A percentile compares a stretch with the other conserved stretches of the same genome.
Conservation (phyloP, 1,139 yeast genomes). For the Magnusiomyces tetraspermus region DNA sequence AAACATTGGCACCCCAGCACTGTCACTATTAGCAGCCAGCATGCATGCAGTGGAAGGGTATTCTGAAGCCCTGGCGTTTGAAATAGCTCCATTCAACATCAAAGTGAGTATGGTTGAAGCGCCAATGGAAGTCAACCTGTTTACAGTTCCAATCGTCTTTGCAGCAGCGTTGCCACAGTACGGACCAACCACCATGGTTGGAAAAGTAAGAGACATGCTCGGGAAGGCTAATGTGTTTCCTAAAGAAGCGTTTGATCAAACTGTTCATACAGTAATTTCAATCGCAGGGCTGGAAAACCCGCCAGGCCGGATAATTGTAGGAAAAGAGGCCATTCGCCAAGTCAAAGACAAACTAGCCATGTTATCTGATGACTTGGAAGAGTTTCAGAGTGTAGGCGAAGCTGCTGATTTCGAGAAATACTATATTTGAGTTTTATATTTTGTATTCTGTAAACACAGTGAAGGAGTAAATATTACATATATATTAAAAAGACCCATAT, state of each 20-base stretch:
- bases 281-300: conserved; percentile 31
- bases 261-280: conserved; percentile 23
- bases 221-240: conserved; percentile 22
- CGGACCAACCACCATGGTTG: conserved; percentile 16
- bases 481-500: not conserved
- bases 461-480: no score
- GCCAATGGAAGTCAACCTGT: conserved; percentile 25
- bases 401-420: conserved; percentile 18
- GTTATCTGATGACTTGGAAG: conserved; percentile 30
- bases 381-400: conserved; percentile 19
- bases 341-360: conserved; percentile 25
- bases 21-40: conserved; percentile 26
- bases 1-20: conserved; percentile 27
- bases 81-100: conserved; percentile 25
- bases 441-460: not conserved
- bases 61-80: conserved; percentile 29
- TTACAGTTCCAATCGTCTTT: conserved; percentile 23
- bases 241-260: conserved; percentile 21
- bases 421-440: no score
- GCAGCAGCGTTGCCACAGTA: conserved; percentile 19
- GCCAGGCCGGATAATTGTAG: conserved; percentile 28
- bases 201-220: conserved; percentile 19
- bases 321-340: conserved; percentile 27
- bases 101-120: conserved; percentile 29
- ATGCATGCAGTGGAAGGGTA: conserved; percentile 32